Evolutionary conservation across 805 yeast species (phyloP), one percentile per base, ranked within the genome.

Genomic region (Ogataea naganishii): DNA sequence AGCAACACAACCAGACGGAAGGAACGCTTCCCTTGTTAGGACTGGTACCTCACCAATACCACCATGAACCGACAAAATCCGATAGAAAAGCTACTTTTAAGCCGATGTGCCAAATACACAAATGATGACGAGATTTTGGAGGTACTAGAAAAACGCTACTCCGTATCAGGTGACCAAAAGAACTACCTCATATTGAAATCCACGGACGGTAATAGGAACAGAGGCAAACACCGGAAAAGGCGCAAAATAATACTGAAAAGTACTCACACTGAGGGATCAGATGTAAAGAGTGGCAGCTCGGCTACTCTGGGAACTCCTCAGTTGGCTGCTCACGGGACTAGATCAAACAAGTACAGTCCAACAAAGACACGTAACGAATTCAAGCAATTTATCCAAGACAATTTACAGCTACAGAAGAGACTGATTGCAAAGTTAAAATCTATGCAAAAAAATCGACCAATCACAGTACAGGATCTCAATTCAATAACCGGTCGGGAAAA

Each of bases 1-100:
- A n/a, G n/a, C n/a, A n/a, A n/a, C n/a, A n/a, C n/a, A n/a, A n/a
- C n/a, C n/a, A n/a, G n/a, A n/a, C n/a, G n/a, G n/a, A n/a, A n/a
- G n/a, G n/a, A n/a, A n/a, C n/a, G n/a, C n/a, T n/a, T n/a, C n/a
- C n/a, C n/a, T n/a, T n/a, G n/a, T n/a, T n/a, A n/a, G n/a, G n/a
- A n/a, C n/a, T n/a, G n/a, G n/a, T n/a, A n/a, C n/a, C n/a, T n/a
- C n/a, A n/a, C n/a, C n/a, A n/a, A n/a, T 18, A 20, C 21, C n/a
- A 27, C 10, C n/a, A 67, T 66, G 73, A 56, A 67, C 40, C 44
- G 62, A 26, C 52, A 54, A 20, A 58, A 61, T 29, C 49, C 60
- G n/a, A 43, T 72, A 11, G 79, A 72, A 39, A 60, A 48, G 29
- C 64, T 59, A 24, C 48, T 72, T 11, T 51, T 72, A 6, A 46